Base-by-base conservation (phyloP, 2,329 filamentous ascomycete species). In the Periglandula ipomoeae region DNA sequence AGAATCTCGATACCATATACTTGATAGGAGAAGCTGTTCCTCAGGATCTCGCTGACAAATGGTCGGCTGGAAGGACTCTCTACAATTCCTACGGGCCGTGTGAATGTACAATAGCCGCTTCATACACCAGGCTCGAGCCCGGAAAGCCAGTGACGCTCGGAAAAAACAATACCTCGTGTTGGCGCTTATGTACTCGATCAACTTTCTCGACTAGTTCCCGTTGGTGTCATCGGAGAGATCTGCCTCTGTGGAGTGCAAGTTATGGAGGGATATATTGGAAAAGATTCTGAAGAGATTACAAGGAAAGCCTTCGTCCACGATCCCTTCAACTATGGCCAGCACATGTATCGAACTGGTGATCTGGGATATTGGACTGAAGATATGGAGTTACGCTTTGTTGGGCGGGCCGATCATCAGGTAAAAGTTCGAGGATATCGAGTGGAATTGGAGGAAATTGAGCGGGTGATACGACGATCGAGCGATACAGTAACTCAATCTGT, bases 401-500 rank as follows among this genome's bases (percentile, higher is more conserved):
- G 39, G 3, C 39, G 39, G 22, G 39, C 19, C 11, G 39, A 41
- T 22, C 10, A 23, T 13, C 39, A 41, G 22, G 15, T 41, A 7
- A 41, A 41, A 26, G 20, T 41, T 41, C 39, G 39, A n/a, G 39
- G 39, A 41, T 41, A 23, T 41, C 39, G 39, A 11, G n/a, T 41
- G 15, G 39, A 41, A 11, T n/a, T 41, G 19, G 39, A 26, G 9
- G 39, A 41, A 26, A 26, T 41, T 23, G 20, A 26, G 15, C 11
- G 15, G 8, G 3, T 10, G 11, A 41, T 41, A 41, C 39, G 11
- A 5, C 19, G 39, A 41, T 41, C 19, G 8, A 11, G 11, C 24
- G 35, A 38, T 3, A 3, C 19, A 23, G 13, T 23, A 13, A 26
- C 17, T 20, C 39, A 41, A 6, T 23, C 20, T 17, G 23, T 41